A percentile compares a stretch with the other conserved stretches of the same genome.
Evolutionary conservation across 2,329 filamentous ascomycete genomes (phyloP).

Genomic region (Conoideocrella luteorostrata): DNA sequence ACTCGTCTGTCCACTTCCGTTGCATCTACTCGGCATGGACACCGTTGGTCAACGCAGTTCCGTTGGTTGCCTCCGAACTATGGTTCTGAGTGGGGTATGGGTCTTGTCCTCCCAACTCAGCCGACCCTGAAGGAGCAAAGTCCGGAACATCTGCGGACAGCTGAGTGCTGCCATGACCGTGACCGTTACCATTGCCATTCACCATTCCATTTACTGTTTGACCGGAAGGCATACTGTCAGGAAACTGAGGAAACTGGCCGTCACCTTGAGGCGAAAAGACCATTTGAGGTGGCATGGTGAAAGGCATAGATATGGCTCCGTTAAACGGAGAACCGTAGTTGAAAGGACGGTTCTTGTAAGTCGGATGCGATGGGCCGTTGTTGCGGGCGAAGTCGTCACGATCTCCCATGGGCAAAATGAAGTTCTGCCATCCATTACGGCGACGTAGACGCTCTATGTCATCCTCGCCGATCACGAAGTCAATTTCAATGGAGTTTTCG

Average conservation of each 20-base stretch:
- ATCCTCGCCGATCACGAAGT: conserved; percentile 70
- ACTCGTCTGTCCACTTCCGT: too few relatives aligned
- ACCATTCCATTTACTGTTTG: conserved; percentile 28
- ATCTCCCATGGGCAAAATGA: conserved; percentile 65
- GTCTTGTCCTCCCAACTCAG: background rate
- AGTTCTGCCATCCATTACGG: conserved; percentile 71
- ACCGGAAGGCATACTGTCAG: conserved; percentile 27
- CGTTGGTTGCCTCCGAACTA: conserved; percentile 8
- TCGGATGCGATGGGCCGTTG: conserved; percentile 50
- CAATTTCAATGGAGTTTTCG: conserved; percentile 63
- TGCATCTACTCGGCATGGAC: conserved; percentile 9
- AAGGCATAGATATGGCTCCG: conserved; percentile 24
- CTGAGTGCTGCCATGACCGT: conserved; percentile 23
- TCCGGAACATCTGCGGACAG: conserved; percentile 34
- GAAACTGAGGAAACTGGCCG: conserved; percentile 22
- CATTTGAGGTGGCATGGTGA: conserved; percentile 22
- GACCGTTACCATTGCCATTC: conserved; percentile 22
- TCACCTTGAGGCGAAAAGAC: conserved; percentile 22
- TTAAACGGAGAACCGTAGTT: conserved; percentile 23
- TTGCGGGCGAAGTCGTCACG: conserved; percentile 69
- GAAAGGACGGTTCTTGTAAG: conserved; percentile 29
- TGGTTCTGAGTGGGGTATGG: background rate
- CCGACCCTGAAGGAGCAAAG: conserved; percentile 28
- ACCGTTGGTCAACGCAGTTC: conserved; percentile 7
- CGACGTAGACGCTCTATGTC: conserved; percentile 72